phyloP scores from a whole-genome alignment of 768 basidiomycete species.

The Tricholoma matsutake region DNA sequence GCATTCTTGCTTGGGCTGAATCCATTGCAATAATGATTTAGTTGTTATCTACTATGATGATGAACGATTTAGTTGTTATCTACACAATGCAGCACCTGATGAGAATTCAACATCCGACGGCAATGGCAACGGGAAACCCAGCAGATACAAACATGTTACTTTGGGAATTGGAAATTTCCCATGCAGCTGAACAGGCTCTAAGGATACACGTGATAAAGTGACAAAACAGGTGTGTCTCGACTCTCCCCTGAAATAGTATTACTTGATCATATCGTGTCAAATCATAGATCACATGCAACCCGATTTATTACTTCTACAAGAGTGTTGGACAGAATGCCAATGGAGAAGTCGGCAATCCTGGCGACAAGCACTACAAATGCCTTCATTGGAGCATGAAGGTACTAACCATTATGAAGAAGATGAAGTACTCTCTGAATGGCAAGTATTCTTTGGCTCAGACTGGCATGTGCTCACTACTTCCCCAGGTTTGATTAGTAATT shows the following conservation, averaged over 20 bases:
- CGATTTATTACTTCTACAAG: conserved; percentile 20
- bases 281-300: conserved; percentile 4
- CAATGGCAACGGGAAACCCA: no score
- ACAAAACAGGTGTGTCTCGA: background rate
- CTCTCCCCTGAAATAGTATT: background rate
- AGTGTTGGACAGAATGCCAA: conserved; percentile 3
- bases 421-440: conserved; percentile 14
- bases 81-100: no score
- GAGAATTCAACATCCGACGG: no score
- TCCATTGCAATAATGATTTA: no score
- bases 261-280: background rate
- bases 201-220: background rate
- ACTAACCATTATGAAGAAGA: conserved; percentile 11
- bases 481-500: background rate
- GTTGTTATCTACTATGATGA: no score
- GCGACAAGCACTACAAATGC: conserved; percentile 18
- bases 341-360: no score
- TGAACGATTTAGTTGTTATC: no score
- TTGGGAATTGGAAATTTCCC: no score
- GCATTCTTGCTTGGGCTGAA: no score
- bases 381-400: conserved; percentile 17
- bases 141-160: no score
- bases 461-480: background rate
- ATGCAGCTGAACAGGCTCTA: no score
- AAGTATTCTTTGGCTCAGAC: background rate